A percentile compares a stretch with the other conserved stretches of the same genome.
Conservation (phyloP, 2,329 filamentous ascomycete species). For the Colletotrichum plurivorum region DNA sequence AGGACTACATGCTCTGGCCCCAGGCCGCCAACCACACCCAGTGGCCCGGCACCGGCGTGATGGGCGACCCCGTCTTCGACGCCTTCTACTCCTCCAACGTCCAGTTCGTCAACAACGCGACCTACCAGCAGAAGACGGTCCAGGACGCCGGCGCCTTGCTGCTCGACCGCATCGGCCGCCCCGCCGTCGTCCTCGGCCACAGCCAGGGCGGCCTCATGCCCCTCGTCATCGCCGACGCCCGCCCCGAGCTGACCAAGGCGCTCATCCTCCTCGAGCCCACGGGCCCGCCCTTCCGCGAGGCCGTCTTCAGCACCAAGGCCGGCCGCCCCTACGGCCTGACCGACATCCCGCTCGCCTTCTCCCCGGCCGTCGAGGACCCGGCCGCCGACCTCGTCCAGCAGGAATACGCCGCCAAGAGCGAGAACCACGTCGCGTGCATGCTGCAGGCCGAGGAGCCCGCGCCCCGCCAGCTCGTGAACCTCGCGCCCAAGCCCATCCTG, state of each 20-base stretch:
- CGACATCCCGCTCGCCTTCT: constrained; percentile 63
- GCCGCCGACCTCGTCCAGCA: constrained; percentile 51
- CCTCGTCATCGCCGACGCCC: constrained; percentile 57
- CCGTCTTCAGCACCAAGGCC: constrained; percentile 51
- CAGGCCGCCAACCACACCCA: constrained; percentile 57
- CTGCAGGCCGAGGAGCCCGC: constrained; percentile 53
- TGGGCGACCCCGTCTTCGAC: constrained; percentile 58
- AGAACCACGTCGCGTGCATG: constrained; percentile 46
- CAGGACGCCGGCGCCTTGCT: constrained; percentile 58
- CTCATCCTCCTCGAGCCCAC: constrained; percentile 62
- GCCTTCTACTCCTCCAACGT: constrained; percentile 57
- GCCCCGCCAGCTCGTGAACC: constrained; percentile 53
- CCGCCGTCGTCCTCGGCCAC: constrained; percentile 58
- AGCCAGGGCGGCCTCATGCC: constrained; percentile 61
- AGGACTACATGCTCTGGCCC: constrained; percentile 53
- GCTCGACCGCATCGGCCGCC: constrained; percentile 58
- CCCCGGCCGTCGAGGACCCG: constrained; percentile 56
- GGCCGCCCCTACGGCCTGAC: constrained; percentile 61
- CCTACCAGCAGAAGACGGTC: constrained; percentile 53
- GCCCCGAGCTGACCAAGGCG: constrained; percentile 56
- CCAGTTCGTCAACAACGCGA: constrained; percentile 51
- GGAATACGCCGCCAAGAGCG: constrained; percentile 43
- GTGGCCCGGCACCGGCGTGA: constrained; percentile 57
- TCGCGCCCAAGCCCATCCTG: constrained; percentile 52
- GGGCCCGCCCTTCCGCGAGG: constrained; percentile 62